These are phyloP conservation scores for Fusarium sp. DNA, from an alignment of 2,329 filamentous ascomycete genomes.

Conservation along the genomic window DNA sequence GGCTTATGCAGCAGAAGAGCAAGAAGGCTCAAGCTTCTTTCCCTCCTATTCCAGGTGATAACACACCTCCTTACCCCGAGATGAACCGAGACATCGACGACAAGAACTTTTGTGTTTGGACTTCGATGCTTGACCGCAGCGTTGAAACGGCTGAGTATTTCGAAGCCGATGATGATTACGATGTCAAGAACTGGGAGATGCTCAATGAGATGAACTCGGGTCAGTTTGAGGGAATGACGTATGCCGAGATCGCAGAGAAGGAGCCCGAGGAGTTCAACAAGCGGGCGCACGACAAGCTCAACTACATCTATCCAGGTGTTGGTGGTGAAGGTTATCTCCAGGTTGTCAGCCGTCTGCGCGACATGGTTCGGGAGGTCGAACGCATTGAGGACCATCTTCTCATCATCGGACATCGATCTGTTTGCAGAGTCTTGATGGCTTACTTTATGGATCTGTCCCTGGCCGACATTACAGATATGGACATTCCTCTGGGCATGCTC, in stretches of 20 bases:
- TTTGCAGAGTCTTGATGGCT: slow-evolving; percentile 90
- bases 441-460: slow-evolving; percentile 95
- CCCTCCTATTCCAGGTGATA: slow-evolving; percentile 90
- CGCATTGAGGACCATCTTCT: slow-evolving; percentile 96
- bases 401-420: slow-evolving; percentile 90
- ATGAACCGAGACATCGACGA: slow-evolving; percentile 74
- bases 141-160: slow-evolving; percentile 91
- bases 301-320: slow-evolving; percentile 95
- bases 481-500: slow-evolving; percentile 91
- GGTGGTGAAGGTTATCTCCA: slow-evolving; percentile 97
- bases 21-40: slow-evolving; percentile 82
- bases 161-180: slow-evolving; percentile 90
- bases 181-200: slow-evolving; percentile 98
- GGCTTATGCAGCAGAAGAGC: slow-evolving; percentile 84
- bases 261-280: slow-evolving; percentile 84
- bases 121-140: slow-evolving; percentile 92
- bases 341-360: slow-evolving; percentile 92
- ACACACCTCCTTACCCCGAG: slow-evolving; percentile 94
- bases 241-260: slow-evolving; percentile 84
- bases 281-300: slow-evolving; percentile 86
- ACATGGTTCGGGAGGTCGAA: slow-evolving; percentile 97
- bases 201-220: slow-evolving; percentile 96
- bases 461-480: slow-evolving; percentile 92
- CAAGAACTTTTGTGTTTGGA: slow-evolving; percentile 98
- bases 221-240: slow-evolving; percentile 93